phyloP scores from a whole-genome alignment of 495 filamentous ascomycete genomes.

The Tuber microsphaerosporum region DNA sequence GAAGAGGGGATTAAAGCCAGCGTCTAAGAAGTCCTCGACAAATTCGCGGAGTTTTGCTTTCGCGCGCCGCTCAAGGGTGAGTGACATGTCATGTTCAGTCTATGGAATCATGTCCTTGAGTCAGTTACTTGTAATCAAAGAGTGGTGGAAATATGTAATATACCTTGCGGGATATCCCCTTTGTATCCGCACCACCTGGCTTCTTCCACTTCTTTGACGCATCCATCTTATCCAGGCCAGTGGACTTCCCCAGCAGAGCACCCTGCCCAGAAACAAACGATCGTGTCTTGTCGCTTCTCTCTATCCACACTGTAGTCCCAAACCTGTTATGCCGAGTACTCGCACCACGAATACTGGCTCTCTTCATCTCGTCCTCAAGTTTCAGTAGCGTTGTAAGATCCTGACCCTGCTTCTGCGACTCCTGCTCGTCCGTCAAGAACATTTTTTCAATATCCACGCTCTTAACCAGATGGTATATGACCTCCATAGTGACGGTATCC shows the following conservation, averaged over 20 bases:
- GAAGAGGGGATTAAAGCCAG: constrained; percentile 91
- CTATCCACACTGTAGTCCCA: constrained; percentile 95
- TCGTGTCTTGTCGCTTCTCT: constrained; percentile 71
- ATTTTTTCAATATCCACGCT: constrained; percentile 78
- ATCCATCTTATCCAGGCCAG: constrained; percentile 75
- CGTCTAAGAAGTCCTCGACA: constrained; percentile 90
- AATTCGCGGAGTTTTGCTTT: constrained; percentile 68
- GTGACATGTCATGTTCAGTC: constrained; percentile 65
- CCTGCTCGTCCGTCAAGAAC: constrained; percentile 71
- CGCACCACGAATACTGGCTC: constrained; percentile 67
- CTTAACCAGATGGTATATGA: constrained; percentile 84
- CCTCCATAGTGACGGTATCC: constrained; percentile 78
- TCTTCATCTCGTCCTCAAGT: constrained; percentile 72
- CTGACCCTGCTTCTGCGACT: constrained; percentile 57
- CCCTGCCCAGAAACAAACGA: constrained; percentile 84
- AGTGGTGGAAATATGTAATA: constrained; percentile 30
- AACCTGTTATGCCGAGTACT: constrained; percentile 89
- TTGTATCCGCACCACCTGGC: constrained; percentile 57
- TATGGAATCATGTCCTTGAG: not conserved
- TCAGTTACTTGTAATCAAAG: not conserved
- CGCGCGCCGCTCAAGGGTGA: constrained; percentile 60
- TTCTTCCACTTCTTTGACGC: constrained; percentile 82
- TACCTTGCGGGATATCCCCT: constrained; percentile 56
- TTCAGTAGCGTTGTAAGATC: constrained; percentile 67
- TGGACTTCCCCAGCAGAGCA: constrained; percentile 49